phyloP scores from a whole-genome alignment of 495 filamentous ascomycete genomes.

The Chaetomium tenue region DNA sequence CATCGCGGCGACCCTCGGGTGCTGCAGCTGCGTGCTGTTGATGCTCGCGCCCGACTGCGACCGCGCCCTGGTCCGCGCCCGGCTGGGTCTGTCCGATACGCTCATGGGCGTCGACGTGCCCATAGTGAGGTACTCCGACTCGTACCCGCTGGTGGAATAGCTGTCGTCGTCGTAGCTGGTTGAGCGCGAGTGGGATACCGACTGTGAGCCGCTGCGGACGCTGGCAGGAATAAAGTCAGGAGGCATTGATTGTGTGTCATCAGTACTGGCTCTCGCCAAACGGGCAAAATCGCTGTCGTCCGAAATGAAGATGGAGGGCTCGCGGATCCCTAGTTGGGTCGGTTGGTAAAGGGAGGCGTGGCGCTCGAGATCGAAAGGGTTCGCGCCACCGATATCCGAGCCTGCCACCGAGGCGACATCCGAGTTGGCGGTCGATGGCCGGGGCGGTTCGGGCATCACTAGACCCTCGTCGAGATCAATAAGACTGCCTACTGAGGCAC shows the following conservation, averaged over 20 bases:
- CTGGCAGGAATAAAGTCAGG: constrained; percentile 18
- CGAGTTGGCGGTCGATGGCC: constrained; percentile 56
- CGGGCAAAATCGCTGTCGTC: constrained; percentile 48
- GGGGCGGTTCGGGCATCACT: constrained; percentile 33
- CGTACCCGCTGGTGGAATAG: constrained; percentile 36
- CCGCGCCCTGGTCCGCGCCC: constrained; percentile 13
- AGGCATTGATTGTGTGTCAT: constrained; percentile 13
- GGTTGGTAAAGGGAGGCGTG: constrained; percentile 53
- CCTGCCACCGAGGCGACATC: constrained; percentile 48
- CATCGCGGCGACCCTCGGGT: constrained; percentile 17
- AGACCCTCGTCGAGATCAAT: constrained; percentile 55
- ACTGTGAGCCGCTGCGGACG: constrained; percentile 18
- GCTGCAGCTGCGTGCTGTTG: constrained; percentile 16
- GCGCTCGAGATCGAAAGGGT: constrained; percentile 56
- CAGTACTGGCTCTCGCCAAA: constrained; percentile 22
- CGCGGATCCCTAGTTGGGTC: constrained; percentile 34
- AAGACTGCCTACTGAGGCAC: constrained; percentile 46
- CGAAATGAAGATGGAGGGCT: constrained; percentile 53
- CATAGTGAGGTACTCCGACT: constrained; percentile 35
- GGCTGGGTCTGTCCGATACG: constrained; percentile 14
- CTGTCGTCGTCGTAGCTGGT: constrained; percentile 37
- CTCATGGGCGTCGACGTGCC: constrained; percentile 7
- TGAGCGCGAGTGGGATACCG: constrained; percentile 25
- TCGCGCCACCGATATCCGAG: constrained; percentile 47
- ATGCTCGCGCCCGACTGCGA: constrained; percentile 22